Evolutionary conservation across 306 rosid genomes (phyloP).

Genomic region (Ormosia semicastrata): DNA sequence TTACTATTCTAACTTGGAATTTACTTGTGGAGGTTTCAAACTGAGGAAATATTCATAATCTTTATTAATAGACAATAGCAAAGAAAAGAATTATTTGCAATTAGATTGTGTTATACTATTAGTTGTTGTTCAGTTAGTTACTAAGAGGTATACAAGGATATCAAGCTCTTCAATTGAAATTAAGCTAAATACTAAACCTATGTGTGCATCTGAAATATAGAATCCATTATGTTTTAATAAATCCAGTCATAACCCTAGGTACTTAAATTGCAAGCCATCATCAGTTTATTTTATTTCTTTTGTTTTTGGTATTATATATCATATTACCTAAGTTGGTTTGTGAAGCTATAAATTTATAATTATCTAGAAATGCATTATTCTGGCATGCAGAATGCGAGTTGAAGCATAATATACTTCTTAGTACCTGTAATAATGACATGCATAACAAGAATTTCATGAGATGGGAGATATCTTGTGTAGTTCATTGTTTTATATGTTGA

Average conservation of each 20-base stretch:
- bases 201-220: not conserved
- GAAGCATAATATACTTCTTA: not conserved
- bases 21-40: constrained; percentile 1
- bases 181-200: not conserved
- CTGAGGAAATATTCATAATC: not conserved
- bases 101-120: not conserved
- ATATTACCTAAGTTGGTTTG: not conserved
- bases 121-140: not conserved
- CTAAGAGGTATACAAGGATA: not conserved
- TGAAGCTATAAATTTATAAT: not conserved
- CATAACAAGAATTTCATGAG: not conserved
- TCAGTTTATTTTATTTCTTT: not conserved
- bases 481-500: not conserved
- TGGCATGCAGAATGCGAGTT: not conserved
- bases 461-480: not conserved
- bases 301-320: not conserved
- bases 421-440: not conserved
- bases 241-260: not conserved
- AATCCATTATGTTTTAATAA: not conserved
- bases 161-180: not conserved
- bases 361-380: not conserved
- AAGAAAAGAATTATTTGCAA: not conserved
- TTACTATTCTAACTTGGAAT: constrained; percentile 1
- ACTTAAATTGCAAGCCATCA: not conserved
- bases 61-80: not conserved